These are phyloP conservation scores for Starmerella bombicola DNA, from an alignment of 805 yeast genomes.

Conservation along the genomic window DNA sequence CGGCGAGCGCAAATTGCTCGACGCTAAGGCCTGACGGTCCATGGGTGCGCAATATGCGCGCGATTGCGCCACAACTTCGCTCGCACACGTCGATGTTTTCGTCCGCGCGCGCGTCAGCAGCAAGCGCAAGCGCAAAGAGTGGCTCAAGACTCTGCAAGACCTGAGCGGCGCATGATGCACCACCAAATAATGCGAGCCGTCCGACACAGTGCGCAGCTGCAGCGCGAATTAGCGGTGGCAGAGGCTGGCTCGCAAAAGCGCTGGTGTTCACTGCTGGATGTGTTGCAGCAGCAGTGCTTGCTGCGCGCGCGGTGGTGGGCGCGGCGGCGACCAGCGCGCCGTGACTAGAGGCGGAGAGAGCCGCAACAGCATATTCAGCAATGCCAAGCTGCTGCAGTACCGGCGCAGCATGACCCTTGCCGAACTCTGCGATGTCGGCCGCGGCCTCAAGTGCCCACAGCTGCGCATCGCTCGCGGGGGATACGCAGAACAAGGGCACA, in stretches of 20 bases:
- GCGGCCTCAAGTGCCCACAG: constrained; percentile 69
- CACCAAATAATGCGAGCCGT: constrained; percentile 72
- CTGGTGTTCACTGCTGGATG: background rate
- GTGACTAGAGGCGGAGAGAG: background rate
- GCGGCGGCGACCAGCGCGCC: background rate
- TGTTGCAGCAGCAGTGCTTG: background rate
- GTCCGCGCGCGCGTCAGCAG: constrained; percentile 74
- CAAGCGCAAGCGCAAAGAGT: constrained; percentile 55
- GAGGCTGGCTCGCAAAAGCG: constrained; percentile 3
- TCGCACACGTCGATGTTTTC: constrained; percentile 82
- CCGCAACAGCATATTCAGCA: background rate
- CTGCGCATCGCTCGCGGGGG: constrained; percentile 50
- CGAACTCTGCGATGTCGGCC: constrained; percentile 67
- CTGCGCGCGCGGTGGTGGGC: background rate
- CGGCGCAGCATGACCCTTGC: constrained; percentile 54
- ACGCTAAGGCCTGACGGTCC: constrained; percentile 42
- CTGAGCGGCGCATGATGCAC: constrained; percentile 46
- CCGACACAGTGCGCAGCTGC: constrained; percentile 80
- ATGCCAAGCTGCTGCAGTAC: constrained; percentile 51
- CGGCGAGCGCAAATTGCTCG: constrained; percentile 43
- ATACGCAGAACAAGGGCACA: constrained; percentile 44
- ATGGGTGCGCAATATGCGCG: constrained; percentile 61
- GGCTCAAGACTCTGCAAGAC: constrained; percentile 61
- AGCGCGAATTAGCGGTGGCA: constrained; percentile 57
- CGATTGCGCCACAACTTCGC: constrained; percentile 67